Evolutionary conservation across 2,329 filamentous ascomycete genomes (phyloP).

Genomic region (Amesomyces nigricolor): DNA sequence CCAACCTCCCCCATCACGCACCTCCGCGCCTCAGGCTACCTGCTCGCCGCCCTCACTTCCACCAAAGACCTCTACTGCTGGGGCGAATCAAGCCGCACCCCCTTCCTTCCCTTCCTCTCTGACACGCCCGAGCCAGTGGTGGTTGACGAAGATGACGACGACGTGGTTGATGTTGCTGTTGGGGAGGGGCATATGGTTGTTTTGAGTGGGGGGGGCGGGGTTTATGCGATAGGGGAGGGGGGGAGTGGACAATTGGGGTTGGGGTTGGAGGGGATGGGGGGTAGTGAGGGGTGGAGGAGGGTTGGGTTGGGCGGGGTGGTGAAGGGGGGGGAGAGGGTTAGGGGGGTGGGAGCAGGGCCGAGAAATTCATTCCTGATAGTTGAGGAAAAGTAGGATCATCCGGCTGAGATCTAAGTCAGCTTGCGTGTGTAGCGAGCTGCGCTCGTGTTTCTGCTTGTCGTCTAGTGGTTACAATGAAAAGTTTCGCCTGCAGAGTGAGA

Average conservation of each 20-base stretch:
- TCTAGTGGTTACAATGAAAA: constrained; percentile 39
- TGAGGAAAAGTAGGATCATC: constrained; percentile 17
- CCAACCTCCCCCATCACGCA: constrained; percentile 47
- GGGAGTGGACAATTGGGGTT: constrained; percentile 57
- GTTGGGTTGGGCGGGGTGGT: constrained; percentile 21
- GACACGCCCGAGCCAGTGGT: constrained; percentile 40
- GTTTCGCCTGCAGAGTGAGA: constrained; percentile 19
- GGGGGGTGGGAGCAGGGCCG: constrained; percentile 44
- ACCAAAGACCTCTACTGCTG: constrained; percentile 57
- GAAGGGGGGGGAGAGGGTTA: constrained; percentile 30
- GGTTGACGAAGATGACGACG: constrained; percentile 42
- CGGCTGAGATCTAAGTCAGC: constrained; percentile 1
- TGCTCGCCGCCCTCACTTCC: constrained; percentile 51
- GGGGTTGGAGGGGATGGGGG: constrained; percentile 26
- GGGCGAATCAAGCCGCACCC: constrained; percentile 41
- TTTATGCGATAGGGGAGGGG: constrained; percentile 57
- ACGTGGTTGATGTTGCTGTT: constrained; percentile 52
- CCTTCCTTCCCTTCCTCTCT: constrained; percentile 30
- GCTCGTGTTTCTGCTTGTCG: constrained; percentile 22
- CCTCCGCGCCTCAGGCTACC: constrained; percentile 52
- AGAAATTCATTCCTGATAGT: constrained; percentile 45
- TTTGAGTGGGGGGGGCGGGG: constrained; percentile 42
- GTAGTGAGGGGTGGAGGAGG: constrained; percentile 33
- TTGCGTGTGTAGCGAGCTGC: constrained; percentile 6
- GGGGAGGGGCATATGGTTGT: constrained; percentile 56